These are phyloP conservation scores for Solanum hybrid DNA, from an alignment of 305 asterid species.

Conservation along the genomic window DNA sequence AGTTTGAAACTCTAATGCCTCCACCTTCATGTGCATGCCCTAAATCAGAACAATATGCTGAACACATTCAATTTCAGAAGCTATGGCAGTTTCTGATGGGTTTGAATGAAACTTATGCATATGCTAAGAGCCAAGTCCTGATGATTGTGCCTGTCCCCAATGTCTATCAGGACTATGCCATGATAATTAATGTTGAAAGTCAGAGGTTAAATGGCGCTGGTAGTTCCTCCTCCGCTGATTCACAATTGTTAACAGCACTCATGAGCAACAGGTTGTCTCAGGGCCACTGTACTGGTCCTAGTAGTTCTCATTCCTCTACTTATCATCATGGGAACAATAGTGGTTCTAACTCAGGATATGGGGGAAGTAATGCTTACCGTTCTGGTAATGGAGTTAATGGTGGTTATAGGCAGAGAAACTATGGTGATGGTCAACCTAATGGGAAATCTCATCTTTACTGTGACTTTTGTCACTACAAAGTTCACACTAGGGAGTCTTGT, in stretches of 20 bases:
- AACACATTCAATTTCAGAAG: no score
- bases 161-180: neutral
- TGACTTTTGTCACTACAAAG: neutral
- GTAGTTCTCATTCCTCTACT: neutral
- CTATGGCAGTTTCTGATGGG: no score
- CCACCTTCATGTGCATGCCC: no score
- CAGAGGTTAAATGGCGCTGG: neutral
- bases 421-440: neutral
- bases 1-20: no score
- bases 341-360: neutral
- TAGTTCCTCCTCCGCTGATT: neutral
- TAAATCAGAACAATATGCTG: no score
- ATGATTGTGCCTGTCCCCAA: neutral
- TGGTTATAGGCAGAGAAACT: neutral
- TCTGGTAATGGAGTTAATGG: neutral
- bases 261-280: neutral
- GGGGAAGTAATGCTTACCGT: neutral
- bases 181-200: neutral
- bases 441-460: neutral
- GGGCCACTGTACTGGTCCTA: neutral
- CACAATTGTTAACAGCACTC: neutral
- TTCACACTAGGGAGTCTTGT: neutral
- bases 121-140: neutral
- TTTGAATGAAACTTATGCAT: no score
- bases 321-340: neutral